Evolutionary conservation across 306 rosid species (phyloP), one percentile per base, ranked within the genome.

Genomic region (Cucumis cinereus): DNA sequence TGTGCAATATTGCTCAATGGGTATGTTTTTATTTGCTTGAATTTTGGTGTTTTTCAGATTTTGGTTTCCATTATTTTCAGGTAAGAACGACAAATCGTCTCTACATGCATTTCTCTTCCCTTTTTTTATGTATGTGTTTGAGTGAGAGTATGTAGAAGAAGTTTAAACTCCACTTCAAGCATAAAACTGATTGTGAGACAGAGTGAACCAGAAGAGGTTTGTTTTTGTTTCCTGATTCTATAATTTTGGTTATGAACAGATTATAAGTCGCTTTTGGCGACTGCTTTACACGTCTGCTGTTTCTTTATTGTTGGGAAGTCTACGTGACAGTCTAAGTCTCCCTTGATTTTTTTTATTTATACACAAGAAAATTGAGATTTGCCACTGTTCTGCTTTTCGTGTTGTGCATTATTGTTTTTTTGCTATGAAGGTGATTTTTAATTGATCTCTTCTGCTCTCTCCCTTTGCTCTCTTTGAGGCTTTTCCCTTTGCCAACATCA

Each of bases 401-500:
- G 55, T 20, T 40, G 30, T 41, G n/a, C 43, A 23, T 70, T 24
- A 47, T 70, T 23, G 45, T 47, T 63, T 36, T 70, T 45, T 70
- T 70, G 23, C n/a, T 68, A 17, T 67, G 53, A 22, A 22, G 73
- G 52, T 67, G 35, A 67, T 41, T 67, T 67, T 41, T 40, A 19
- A 38, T 67, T 20, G 30, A 67, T 64, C 23, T 64, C 24, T 64
- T 36, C 72, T 75, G 56, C 56, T 49, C 50, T 77, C 62, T 78
- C 58, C 61, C 35, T 30, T 45, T 43, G 35, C 58, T 83, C 75
- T 84, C 47, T 66, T 73, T 78, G 84, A 79, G 84, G 47, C 26
- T 63, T 83, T 83, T 82, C 81, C 79, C 86, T 83, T 86, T 85
- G 91, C 83, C 91, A 78, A 85, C 78, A 86, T 86, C 80, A 84